A percentile compares a stretch with the other conserved stretches of the same genome.
Evolutionary conservation across 2,329 filamentous ascomycete genomes (phyloP).

Genomic region (Fusarium tricinctum): DNA sequence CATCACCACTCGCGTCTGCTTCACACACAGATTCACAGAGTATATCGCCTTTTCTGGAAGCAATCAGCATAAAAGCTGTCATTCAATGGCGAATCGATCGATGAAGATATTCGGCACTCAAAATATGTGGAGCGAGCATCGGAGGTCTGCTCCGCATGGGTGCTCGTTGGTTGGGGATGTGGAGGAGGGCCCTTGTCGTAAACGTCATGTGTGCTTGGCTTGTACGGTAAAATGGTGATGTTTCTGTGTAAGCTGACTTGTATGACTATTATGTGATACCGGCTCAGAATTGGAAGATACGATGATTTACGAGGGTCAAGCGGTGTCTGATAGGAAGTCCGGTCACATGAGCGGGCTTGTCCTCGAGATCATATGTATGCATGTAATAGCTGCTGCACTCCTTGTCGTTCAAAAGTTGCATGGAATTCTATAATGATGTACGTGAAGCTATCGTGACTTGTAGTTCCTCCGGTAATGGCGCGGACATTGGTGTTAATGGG

Average conservation of each 20-base stretch:
- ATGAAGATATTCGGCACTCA: conserved; percentile 28
- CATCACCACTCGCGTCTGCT: conserved; percentile 5
- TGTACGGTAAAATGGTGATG: not conserved
- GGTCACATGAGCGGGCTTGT: conserved; percentile 28
- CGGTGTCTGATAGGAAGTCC: not conserved
- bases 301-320: not conserved
- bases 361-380: not conserved
- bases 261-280: conserved; percentile 2
- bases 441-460: conserved; percentile 6
- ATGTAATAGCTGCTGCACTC: not conserved
- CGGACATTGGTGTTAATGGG: not conserved
- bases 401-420: not conserved
- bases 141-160: conserved; percentile 35
- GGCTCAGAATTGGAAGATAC: not conserved
- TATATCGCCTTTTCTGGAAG: not conserved
- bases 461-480: not conserved
- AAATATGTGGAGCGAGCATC: conserved; percentile 30
- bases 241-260: conserved; percentile 1
- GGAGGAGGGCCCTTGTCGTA: conserved; percentile 23
- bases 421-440: not conserved
- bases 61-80: not conserved
- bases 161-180: conserved; percentile 32
- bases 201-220: conserved; percentile 39
- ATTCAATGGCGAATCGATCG: conserved; percentile 18
- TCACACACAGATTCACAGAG: not conserved